A percentile compares a stretch with the other conserved stretches of the same genome.
phyloP scores from a whole-genome alignment of 2,329 filamentous ascomycete species.

The Epichloe baconii region DNA sequence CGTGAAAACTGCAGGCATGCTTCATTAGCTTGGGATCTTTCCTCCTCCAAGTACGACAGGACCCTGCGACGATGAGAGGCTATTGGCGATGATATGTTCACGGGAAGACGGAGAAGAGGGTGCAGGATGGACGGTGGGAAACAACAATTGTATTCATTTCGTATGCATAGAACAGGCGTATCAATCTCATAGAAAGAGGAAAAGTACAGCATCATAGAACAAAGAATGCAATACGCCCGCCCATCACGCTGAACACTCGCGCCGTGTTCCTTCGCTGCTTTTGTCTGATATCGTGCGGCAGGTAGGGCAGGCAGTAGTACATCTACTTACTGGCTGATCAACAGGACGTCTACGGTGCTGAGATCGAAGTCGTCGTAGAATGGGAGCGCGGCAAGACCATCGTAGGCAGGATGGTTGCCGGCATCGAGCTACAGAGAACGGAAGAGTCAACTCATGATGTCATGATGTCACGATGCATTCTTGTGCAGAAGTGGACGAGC shows the following conservation, averaged over 20 bases:
- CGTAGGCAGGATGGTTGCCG: slow-evolving; percentile 91
- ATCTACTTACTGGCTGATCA: slow-evolving; percentile 91
- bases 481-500: background rate
- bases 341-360: slow-evolving; percentile 88
- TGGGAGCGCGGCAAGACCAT: slow-evolving; percentile 81
- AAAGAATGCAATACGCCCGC: background rate
- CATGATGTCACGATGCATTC: background rate
- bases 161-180: slow-evolving; percentile 16
- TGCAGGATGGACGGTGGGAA: slow-evolving; percentile 13
- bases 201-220: background rate
- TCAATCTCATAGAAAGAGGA: slow-evolving; percentile 6
- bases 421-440: slow-evolving; percentile 62
- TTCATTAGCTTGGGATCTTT: slow-evolving; percentile 4
- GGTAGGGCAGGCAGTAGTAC: background rate
- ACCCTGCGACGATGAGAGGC: background rate
- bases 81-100: background rate
- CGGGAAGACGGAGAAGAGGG: background rate
- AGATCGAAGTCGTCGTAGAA: slow-evolving; percentile 99
- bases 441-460: background rate
- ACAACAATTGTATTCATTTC: slow-evolving; percentile 25
- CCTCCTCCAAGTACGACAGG: background rate
- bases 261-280: background rate
- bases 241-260: background rate
- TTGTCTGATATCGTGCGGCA: background rate
- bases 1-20: slow-evolving; percentile 56